Conservation (phyloP, 1,284 basidiomycete genomes). For the Fistulinella cinereoalba region DNA sequence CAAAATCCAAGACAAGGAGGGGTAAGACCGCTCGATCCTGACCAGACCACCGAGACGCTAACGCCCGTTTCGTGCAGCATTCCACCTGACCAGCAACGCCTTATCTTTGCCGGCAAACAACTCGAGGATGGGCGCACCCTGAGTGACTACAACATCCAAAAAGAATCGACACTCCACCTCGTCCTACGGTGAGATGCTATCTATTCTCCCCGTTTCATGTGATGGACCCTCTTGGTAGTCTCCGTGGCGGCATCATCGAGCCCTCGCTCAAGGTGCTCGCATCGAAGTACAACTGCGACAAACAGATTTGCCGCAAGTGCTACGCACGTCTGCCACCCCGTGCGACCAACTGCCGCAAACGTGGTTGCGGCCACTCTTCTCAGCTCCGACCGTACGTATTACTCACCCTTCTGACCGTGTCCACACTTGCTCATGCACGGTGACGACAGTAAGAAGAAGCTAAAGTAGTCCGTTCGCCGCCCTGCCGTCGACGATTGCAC, state of each 20-base stretch:
- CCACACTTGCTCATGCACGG: not conserved
- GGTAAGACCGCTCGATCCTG: slow-evolving; percentile 86
- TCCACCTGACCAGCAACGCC: slow-evolving; percentile 78
- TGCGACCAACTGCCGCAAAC: slow-evolving; percentile 98
- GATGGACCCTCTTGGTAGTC: slow-evolving; percentile 5
- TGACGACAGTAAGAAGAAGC: slow-evolving; percentile 80
- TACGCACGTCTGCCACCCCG: slow-evolving; percentile 98
- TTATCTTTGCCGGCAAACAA: slow-evolving; percentile 85
- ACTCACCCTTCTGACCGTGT: not conserved
- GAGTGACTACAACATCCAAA: slow-evolving; percentile 78
- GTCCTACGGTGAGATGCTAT: too few species aligned
- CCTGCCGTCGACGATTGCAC: not conserved
- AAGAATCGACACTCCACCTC: slow-evolving; percentile 69
- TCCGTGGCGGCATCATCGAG: slow-evolving; percentile 88
- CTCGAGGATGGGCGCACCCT: slow-evolving; percentile 82
- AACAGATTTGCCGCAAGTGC: slow-evolving; percentile 99
- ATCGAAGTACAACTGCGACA: slow-evolving; percentile 96
- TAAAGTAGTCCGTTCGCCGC: slow-evolving; percentile 79
- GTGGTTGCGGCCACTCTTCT: slow-evolving; percentile 87
- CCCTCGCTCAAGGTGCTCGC: slow-evolving; percentile 97
- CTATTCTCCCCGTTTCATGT: too few species aligned
- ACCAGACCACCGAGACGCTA: fast-evolving
- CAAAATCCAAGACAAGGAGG: slow-evolving; percentile 84
- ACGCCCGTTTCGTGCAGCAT: slow-evolving; percentile 42
- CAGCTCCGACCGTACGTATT: slow-evolving; percentile 88